A percentile compares a stretch with the other conserved stretches of the same genome.
Conservation (phyloP, 1,284 basidiomycete species). For the Sanguinoderma infundibulare region DNA sequence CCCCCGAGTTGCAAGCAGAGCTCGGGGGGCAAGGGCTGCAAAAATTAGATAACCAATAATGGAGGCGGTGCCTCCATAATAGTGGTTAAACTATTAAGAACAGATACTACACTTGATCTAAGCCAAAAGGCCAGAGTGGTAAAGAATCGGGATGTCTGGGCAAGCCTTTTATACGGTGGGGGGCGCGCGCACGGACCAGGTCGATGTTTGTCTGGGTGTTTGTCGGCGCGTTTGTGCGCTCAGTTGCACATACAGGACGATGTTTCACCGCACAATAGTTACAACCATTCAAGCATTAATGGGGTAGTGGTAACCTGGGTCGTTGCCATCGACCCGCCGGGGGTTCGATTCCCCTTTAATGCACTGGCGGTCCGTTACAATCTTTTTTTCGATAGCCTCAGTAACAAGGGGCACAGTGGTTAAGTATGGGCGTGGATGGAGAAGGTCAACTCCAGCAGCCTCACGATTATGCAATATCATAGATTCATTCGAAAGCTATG, state of each 20-base stretch:
- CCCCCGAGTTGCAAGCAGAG: slow-evolving; percentile 30
- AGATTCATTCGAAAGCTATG: too few species aligned
- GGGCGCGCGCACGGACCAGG: slow-evolving; percentile 21
- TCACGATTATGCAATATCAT: too few species aligned
- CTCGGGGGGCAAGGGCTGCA: slow-evolving; percentile 27
- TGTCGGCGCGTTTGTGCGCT: slow-evolving; percentile 6
- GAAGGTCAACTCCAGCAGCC: too few species aligned
- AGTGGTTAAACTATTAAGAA: slow-evolving; percentile 86
- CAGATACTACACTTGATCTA: slow-evolving; percentile 97
- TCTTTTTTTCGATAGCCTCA: too few species aligned
- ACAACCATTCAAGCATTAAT: slow-evolving; percentile 27
- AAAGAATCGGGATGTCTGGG: slow-evolving; percentile 27
- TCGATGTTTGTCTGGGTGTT: too few species aligned
- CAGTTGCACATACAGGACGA: neutral
- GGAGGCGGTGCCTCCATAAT: slow-evolving; percentile 51
- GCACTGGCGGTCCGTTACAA: too few species aligned
- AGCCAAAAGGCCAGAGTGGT: slow-evolving; percentile 95
- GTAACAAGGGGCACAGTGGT: too few species aligned
- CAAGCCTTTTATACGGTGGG: slow-evolving; percentile 5
- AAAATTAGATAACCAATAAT: slow-evolving; percentile 37
- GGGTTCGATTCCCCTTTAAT: slow-evolving; percentile 68
- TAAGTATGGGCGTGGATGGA: too few species aligned
- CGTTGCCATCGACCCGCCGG: slow-evolving; percentile 59
- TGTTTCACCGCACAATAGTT: neutral
- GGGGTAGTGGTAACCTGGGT: slow-evolving; percentile 39